phyloP scores from a whole-genome alignment of 2,329 filamentous ascomycete genomes.

The Colletotrichum navitas region DNA sequence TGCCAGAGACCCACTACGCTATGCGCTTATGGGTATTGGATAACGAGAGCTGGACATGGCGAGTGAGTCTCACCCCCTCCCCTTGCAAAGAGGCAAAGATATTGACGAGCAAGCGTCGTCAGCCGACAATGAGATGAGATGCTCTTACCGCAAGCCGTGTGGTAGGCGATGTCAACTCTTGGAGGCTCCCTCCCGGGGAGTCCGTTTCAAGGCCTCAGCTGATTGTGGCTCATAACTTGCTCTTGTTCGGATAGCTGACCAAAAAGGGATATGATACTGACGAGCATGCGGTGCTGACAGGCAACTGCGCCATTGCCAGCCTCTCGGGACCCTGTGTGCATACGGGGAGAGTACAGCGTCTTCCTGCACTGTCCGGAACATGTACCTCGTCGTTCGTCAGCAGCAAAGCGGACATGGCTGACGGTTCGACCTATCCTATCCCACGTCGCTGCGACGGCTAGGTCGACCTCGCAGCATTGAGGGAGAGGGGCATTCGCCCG shows the following conservation, averaged over 20 bases:
- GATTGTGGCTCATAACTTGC: not conserved
- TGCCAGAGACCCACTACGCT: not conserved
- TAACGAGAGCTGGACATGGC: not conserved
- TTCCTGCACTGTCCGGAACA: slow-evolving; percentile 21
- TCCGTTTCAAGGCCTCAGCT: not conserved
- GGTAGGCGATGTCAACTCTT: not conserved
- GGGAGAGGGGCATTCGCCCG: not conserved
- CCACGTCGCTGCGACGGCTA: not conserved
- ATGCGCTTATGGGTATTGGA: not conserved
- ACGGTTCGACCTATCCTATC: not conserved
- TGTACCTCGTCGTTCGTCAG: slow-evolving; percentile 17
- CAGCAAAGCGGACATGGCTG: not conserved
- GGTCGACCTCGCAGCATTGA: not conserved
- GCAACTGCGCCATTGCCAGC: slow-evolving; percentile 10
- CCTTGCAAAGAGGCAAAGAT: not conserved
- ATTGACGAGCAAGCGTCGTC: too few relatives aligned
- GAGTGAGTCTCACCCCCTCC: not conserved
- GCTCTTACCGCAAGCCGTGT: not conserved
- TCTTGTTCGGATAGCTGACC: not conserved
- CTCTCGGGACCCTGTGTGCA: not conserved
- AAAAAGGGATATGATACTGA: slow-evolving; percentile 9
- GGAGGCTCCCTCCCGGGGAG: not conserved
- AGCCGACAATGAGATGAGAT: not conserved
- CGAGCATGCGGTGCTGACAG: slow-evolving; percentile 19
- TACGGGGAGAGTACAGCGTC: not conserved